A percentile compares a stretch with the other conserved stretches of the same genome.
phyloP scores from a whole-genome alignment of 257 asterid genomes.

The Nicotiana attenuata region DNA sequence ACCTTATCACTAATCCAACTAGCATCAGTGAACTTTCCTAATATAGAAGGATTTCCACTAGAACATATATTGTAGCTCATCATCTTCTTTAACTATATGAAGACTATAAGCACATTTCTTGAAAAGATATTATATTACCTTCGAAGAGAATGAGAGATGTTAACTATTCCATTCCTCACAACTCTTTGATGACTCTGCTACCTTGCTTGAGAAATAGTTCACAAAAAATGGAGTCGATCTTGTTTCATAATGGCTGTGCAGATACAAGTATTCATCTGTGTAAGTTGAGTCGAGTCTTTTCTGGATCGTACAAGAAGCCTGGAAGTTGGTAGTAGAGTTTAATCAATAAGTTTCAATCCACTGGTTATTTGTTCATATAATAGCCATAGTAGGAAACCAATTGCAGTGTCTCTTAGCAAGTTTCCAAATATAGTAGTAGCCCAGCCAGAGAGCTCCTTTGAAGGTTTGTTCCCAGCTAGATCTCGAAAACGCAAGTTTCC shows the following conservation, averaged over 20 bases:
- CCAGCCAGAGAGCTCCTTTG: constrained; percentile 42
- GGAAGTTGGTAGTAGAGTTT: not conserved
- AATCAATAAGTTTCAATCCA: constrained; percentile 7
- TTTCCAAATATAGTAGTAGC: constrained; percentile 36
- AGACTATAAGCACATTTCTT: not conserved
- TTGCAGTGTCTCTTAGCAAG: constrained; percentile 64
- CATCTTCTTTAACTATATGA: not conserved
- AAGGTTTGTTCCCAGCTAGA: constrained; percentile 49
- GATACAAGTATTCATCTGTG: not conserved
- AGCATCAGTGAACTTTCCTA: not conserved
- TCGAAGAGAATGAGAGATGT: not conserved
- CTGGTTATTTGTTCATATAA: constrained; percentile 49
- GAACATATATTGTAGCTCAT: not conserved
- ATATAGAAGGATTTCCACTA: not conserved
- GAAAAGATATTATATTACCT: not conserved
- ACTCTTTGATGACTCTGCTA: not conserved
- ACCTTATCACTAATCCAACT: not conserved
- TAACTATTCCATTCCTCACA: not conserved
- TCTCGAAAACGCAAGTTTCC: constrained; percentile 80
- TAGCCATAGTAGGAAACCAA: constrained; percentile 62
- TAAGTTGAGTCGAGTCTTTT: not conserved
- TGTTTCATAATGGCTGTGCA: not conserved
- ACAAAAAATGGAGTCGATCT: not conserved
- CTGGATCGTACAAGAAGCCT: not conserved
- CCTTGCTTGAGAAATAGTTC: not conserved